phyloP scores from a whole-genome alignment of 2,329 filamentous ascomycete genomes.

The Verticillium isaacii region DNA sequence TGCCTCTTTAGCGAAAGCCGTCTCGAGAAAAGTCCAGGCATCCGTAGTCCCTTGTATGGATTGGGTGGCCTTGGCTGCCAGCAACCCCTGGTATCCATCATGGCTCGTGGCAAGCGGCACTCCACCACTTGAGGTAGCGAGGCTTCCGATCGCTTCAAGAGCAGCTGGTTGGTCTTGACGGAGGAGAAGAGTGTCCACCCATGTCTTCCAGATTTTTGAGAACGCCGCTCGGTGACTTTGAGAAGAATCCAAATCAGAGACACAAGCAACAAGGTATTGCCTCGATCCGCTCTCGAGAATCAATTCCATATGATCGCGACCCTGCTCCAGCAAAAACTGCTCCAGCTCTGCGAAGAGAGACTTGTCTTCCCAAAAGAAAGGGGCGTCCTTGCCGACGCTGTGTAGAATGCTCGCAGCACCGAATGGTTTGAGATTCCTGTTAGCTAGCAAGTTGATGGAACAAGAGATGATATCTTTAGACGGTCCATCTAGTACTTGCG shows the following conservation, averaged over 20 bases:
- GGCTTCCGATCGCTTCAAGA: conserved; percentile 30
- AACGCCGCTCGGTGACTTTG: conserved; percentile 31
- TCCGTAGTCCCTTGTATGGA: conserved; percentile 27
- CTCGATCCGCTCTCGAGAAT: conserved; percentile 67
- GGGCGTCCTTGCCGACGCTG: conserved; percentile 18
- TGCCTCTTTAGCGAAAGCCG: conserved; percentile 36
- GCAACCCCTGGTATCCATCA: conserved; percentile 38
- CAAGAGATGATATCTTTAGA: conserved; percentile 12
- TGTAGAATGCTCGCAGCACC: conserved; percentile 45
- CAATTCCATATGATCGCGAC: conserved; percentile 49
- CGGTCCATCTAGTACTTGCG: conserved; percentile 24
- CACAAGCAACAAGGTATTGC: conserved; percentile 57
- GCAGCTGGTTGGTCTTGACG: conserved; percentile 21
- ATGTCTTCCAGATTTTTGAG: conserved; percentile 37
- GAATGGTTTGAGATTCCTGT: conserved; percentile 52
- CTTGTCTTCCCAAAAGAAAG: conserved; percentile 33
- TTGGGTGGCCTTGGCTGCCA: conserved; percentile 19
- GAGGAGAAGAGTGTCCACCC: conserved; percentile 36
- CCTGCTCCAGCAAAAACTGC: conserved; percentile 40
- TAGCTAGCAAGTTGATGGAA: conserved; percentile 37
- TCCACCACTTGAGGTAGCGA: conserved; percentile 42
- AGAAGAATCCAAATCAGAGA: conserved; percentile 51
- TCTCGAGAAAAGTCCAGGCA: conserved; percentile 42
- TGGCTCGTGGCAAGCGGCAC: conserved; percentile 31
- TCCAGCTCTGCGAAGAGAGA: conserved; percentile 29